Conservation (phyloP, 768 basidiomycete genomes). For the Mycena vulgaris region DNA sequence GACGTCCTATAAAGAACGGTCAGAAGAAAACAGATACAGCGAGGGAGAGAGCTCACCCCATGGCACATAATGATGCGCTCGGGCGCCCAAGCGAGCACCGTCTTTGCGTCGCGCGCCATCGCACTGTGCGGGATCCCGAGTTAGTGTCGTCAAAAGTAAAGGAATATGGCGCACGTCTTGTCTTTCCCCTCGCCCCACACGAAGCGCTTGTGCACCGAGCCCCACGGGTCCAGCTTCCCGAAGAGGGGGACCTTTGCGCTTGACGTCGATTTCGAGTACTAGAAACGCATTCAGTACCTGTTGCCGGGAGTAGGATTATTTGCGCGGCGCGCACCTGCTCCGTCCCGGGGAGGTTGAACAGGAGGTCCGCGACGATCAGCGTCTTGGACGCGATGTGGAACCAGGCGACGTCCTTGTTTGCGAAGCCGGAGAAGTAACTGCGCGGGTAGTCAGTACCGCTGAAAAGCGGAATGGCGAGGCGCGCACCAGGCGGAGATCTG, state of each 20-base stretch:
- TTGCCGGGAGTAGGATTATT: not conserved
- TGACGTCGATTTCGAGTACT: constrained; percentile 59
- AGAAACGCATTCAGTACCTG: not conserved
- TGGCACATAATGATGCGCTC: constrained; percentile 84
- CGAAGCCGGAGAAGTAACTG: constrained; percentile 80
- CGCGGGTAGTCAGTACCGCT: not conserved
- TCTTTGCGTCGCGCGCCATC: constrained; percentile 76
- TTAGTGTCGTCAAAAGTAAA: not conserved
- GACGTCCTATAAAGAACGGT: constrained; percentile 72
- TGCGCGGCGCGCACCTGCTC: constrained; percentile 83
- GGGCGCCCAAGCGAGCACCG: constrained; percentile 82
- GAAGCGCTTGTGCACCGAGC: constrained; percentile 52
- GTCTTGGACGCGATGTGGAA: constrained; percentile 80
- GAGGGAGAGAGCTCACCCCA: constrained; percentile 50
- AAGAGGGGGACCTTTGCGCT: constrained; percentile 43
- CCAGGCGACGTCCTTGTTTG: constrained; percentile 89
- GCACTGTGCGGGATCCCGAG: constrained; percentile 46
- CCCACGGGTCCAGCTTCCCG: constrained; percentile 51
- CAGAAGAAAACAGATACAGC: too few species aligned
- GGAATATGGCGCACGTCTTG: constrained; percentile 53
- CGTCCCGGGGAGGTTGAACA: constrained; percentile 85
- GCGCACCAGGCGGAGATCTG: constrained; percentile 68
- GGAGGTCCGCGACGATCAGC: constrained; percentile 84
- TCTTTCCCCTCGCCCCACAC: constrained; percentile 54
- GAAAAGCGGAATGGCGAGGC: not conserved